Base-by-base conservation (phyloP, 179 eudicot genomes). In the Beta lomatogona region DNA sequence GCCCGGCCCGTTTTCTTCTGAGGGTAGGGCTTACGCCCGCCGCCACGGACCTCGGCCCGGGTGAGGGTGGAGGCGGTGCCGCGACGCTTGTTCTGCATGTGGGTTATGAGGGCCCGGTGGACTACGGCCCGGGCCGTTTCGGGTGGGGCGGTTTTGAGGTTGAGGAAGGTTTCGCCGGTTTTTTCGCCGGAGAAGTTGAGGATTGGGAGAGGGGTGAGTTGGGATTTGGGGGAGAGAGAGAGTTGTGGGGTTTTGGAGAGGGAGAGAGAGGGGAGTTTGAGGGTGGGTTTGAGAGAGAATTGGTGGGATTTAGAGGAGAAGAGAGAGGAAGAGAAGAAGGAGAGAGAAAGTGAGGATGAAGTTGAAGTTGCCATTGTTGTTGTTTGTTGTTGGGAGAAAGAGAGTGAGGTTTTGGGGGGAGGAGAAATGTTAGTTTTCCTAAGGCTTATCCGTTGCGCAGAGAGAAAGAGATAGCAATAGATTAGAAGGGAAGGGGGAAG, bases 41-140 rank as follows among this genome's bases (percentile, higher is more conserved):
- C 99, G 0, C 99, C 99, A 7, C 93, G 89, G 2, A 96, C 99
- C 76, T 96, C 98, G 9, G 87, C 98, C 31, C 98, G 97, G 25
- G 98, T 96, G 55, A 96, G 96, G 58, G 98, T 96, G n/a, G 98
- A 94, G 66, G 99, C 99, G 0, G 99, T 96, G 15, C 99, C 99
- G 21, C 98, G 93, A 48, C 99, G 93, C 80, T 86, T 87, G 90
- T 94, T 94, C 50, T 85, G 90, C 80, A 91, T 91, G 87, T 92
- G 94, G 52, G 92, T 89, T 83, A 89, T 80, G 73, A 96, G 82
- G 48, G 91, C 99, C 25, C 99, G 96, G 92, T 96, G 99, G 81
- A 96, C 98, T 78, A 96, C 99, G 70, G 99, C 97, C 53, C 99
- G 93, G 0, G 99, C 94, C 76, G 99, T 96, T 1, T 90, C 91